Conservation (phyloP, 768 basidiomycete species). For the Aureoboletus auriporus region DNA sequence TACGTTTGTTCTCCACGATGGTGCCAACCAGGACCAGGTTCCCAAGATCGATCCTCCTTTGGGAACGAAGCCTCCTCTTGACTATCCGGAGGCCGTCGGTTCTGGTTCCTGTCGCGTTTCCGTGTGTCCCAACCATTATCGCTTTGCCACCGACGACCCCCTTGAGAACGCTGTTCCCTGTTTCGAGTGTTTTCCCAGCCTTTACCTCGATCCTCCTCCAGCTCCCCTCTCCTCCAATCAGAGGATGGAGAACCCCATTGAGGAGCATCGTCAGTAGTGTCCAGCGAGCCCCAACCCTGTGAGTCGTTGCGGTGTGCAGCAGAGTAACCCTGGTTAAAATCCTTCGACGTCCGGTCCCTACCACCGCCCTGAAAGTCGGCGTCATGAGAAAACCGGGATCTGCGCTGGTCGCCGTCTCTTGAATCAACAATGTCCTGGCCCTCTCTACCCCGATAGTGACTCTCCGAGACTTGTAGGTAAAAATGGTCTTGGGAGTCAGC, state of each 20-base stretch:
- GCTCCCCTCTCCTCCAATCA: constrained; percentile 38
- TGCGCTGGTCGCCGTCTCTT: constrained; percentile 46
- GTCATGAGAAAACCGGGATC: constrained; percentile 36
- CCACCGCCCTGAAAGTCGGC: constrained; percentile 38
- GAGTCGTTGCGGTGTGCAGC: constrained; percentile 46
- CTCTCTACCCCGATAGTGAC: constrained; percentile 52
- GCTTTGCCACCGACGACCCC: constrained; percentile 31
- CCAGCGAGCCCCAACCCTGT: constrained; percentile 38
- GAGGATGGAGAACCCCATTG: constrained; percentile 42
- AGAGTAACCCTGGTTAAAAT: constrained; percentile 43
- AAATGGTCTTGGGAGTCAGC: constrained; percentile 41
- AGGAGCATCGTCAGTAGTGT: constrained; percentile 39
- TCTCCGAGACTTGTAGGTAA: constrained; percentile 39
- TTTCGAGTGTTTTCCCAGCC: constrained; percentile 33
- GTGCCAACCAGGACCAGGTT: constrained; percentile 69
- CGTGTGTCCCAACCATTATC: constrained; percentile 52
- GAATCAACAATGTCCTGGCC: constrained; percentile 42
- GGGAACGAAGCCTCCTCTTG: constrained; percentile 19
- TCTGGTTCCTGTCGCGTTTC: constrained; percentile 44
- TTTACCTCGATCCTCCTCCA: constrained; percentile 37
- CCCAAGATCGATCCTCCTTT: constrained; percentile 62
- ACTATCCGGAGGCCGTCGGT: constrained; percentile 27
- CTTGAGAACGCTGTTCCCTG: constrained; percentile 32
- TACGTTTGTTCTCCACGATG: constrained; percentile 38
- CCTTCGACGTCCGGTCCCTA: constrained; percentile 45